Evolutionary conservation across 208 protist species (phyloP), one percentile per base, ranked within the genome.

Genomic region (Balamuthia mandrillaris): DNA sequence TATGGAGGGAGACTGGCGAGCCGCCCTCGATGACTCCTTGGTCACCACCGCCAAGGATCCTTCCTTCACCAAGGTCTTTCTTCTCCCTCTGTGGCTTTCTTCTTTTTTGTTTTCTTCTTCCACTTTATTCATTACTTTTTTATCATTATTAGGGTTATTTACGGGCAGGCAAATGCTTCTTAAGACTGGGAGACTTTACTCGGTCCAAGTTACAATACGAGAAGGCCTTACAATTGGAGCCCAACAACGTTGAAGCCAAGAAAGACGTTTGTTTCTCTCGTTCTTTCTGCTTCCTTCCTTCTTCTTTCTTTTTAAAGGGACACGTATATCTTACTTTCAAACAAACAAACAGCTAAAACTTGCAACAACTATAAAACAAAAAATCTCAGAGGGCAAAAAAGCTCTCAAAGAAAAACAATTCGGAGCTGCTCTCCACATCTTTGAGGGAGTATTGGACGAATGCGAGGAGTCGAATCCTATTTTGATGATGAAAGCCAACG

Each of bases 101-200:
- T n/a, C n/a, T n/a, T n/a, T n/a, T n/a, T n/a, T n/a, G n/a, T 10
- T 29, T 35, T 18, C 24, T 10, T 37, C 10, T 16, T 7, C 7
- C 14, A 61, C 44, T 52, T 2, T 16, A 18, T 37, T 52, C 42
- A 2, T 66, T 21, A 2, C 41, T 35, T 21, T 49, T 9, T 6
- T n/a, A 14, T 35, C 42, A 7, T 37, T 16, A n/a, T 7, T 1
- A 89, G 74, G 81, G 54, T 7, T 89, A 89, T 44, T 49, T 81
- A 7, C 87, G 88, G 52, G 82, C 74, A 49, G 47, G 75, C 37
- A 89, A 89, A 35, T 63, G 68, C 75, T 89, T 86, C 42, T 21
- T 51, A 5, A 68, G 78, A n/a, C 65, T 91, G 35, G 88, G 86
- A 37, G 29, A 81, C 65, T 88, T 88, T 31, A 35, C 79, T 37